Evolutionary conservation across 2,329 filamentous ascomycete species (phyloP), one percentile per base, ranked within the genome.

Genomic region (Tympanopsis confertula): DNA sequence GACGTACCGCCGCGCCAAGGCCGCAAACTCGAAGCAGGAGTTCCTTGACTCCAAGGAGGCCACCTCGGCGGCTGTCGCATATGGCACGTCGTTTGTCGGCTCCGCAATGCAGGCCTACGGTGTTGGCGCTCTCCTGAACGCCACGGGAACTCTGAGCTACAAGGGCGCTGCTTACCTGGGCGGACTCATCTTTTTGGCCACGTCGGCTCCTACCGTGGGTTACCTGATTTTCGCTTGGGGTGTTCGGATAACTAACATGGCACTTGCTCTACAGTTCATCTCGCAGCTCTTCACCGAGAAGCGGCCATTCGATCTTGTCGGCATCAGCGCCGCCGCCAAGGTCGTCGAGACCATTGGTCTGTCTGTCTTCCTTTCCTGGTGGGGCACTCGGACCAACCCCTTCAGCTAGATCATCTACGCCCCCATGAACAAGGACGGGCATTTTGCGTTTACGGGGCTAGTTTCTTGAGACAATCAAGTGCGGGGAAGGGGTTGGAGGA

Each of bases 141-240:
- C 88, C 48, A 96, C 89, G 30, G 88, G 86, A 47, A 95, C 89
- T 39, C 71, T 96, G 46, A 87, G 77, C 66, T 96, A 96, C 73
- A 96, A 94, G 77, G 91, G 91, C 51, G 87, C 91, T 45, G 86
- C 89, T 40, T 96, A 95, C 68, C 72, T 96, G 43, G 91, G 91
- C 49, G 73, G 73, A 43, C 69, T 96, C 58, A 83, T 96, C 70
- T 96, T 96, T 73, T 73, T 87, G 47, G 89, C 89, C 50, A 88
- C 81, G 50, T 80, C 86, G 53, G 88, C 86, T 53, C 89, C 89
- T 48, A 78, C 78, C 43, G 86, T 94, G 78, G 49, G 80, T 74
- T 20, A 5, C 3, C n/a, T 20, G 26, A 32, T 4, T 10, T 7
- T 19, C 20, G 2, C 2, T 17, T 32, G n/a, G 22, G 13, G 20